Conservation (phyloP, 768 basidiomycete genomes). For the Daedaleopsis nitida region DNA sequence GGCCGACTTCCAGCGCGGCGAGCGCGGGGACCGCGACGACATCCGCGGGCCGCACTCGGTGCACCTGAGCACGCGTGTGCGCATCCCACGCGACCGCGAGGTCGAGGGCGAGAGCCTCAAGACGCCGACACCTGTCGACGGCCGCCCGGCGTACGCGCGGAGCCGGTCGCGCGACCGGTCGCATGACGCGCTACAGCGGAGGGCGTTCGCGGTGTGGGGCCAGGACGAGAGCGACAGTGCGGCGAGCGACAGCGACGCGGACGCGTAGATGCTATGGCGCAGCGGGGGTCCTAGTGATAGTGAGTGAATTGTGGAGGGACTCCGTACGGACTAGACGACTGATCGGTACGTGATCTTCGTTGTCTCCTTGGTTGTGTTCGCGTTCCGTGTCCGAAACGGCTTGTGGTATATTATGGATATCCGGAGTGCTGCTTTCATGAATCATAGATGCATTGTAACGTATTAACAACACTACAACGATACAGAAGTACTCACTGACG, state of each 20-base stretch:
- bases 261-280: conserved; percentile 1
- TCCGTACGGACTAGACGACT: too few relatives aligned
- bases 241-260: conserved; percentile 67
- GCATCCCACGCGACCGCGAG: conserved; percentile 64
- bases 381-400: not conserved
- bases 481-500: not conserved
- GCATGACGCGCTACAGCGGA: conserved; percentile 22
- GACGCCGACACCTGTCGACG: conserved; percentile 56
- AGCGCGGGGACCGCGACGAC: conserved; percentile 55
- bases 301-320: not conserved
- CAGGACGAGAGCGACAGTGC: conserved; percentile 89
- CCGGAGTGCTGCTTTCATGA: not conserved
- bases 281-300: not conserved
- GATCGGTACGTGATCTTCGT: not conserved
- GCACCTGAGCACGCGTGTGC: conserved; percentile 36
- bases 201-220: conserved; percentile 78
- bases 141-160: conserved; percentile 28
- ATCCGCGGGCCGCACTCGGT: conserved; percentile 40
- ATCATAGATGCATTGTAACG: not conserved
- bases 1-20: conserved; percentile 37
- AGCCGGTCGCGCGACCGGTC: conserved; percentile 27
- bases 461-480: not conserved
- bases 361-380: not conserved
- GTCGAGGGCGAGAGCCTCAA: conserved; percentile 53
- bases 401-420: not conserved